Percentiles rank a stretch among this genome's conserved stretches.
phyloP scores from a whole-genome alignment of 192 early-diverging fungal genomes.

The Backusella australiensis region DNA sequence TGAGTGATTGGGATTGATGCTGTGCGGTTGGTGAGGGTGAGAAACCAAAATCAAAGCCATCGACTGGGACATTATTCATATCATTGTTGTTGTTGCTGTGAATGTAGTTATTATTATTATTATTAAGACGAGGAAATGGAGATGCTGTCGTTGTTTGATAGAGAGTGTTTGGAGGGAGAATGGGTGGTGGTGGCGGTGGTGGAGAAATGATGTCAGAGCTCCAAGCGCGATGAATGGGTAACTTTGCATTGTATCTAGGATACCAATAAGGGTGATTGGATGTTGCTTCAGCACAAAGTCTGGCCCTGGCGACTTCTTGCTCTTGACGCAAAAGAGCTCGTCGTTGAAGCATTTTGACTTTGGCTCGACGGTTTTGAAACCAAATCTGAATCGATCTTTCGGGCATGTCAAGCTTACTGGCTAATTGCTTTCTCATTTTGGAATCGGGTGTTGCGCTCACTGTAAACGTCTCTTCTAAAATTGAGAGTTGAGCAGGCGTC shows the following conservation, averaged over 20 bases:
- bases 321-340: slow-evolving; percentile 29
- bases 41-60: not conserved
- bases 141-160: not conserved
- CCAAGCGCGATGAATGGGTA: slow-evolving; percentile 34
- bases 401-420: slow-evolving; percentile 65
- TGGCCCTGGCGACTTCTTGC: slow-evolving; percentile 25
- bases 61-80: not conserved
- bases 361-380: slow-evolving; percentile 83
- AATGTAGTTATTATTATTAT: not conserved
- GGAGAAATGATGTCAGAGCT: slow-evolving; percentile 28
- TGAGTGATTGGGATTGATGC: not conserved
- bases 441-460: slow-evolving; percentile 63
- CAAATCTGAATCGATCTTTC: slow-evolving; percentile 78
- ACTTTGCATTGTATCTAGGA: not conserved
- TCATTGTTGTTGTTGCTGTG: not conserved
- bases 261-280: not conserved
- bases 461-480: slow-evolving; percentile 66
- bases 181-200: not conserved
- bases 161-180: too few species aligned
- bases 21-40: slow-evolving; percentile 7
- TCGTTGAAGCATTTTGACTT: slow-evolving; percentile 61
- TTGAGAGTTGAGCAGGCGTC: slow-evolving; percentile 55
- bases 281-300: slow-evolving; percentile 24
- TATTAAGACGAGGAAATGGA: not conserved
- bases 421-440: slow-evolving; percentile 63